phyloP scores from a whole-genome alignment of 139 green algal genomes.

The Chlamydomonas sp. region DNA sequence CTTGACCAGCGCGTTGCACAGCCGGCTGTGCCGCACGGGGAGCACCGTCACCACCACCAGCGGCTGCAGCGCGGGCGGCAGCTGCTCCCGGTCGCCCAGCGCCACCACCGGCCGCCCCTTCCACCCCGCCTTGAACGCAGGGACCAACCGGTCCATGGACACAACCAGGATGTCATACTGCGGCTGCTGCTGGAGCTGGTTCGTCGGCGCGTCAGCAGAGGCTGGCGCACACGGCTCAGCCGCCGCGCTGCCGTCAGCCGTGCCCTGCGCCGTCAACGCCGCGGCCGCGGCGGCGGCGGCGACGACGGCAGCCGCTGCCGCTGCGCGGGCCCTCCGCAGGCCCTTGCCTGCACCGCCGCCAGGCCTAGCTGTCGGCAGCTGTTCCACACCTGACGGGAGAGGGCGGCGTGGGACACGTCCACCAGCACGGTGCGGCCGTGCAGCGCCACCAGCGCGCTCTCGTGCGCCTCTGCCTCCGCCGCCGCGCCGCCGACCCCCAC shows the following conservation, averaged over 20 bases:
- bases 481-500: not conserved
- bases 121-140: slow-evolving; percentile 57
- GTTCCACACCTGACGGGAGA: slow-evolving; percentile 32
- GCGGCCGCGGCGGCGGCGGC: too few species aligned
- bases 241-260: not conserved
- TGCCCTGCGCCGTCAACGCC: not conserved
- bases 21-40: slow-evolving; percentile 40
- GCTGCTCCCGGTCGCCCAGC: slow-evolving; percentile 51
- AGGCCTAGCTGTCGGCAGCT: slow-evolving; percentile 37
- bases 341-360: slow-evolving; percentile 3
- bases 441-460: slow-evolving; percentile 26
- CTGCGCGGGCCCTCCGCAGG: not conserved
- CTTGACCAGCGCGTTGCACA: slow-evolving; percentile 50
- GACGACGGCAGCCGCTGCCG: too few species aligned
- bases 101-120: slow-evolving; percentile 67
- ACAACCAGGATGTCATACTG: slow-evolving; percentile 59
- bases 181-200: not conserved
- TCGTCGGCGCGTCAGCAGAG: not conserved
- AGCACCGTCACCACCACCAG: slow-evolving; percentile 45
- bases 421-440: slow-evolving; percentile 37
- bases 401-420: slow-evolving; percentile 36
- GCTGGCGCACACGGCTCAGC: not conserved
- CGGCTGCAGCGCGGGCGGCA: slow-evolving; percentile 55
- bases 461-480: not conserved
- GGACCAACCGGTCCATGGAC: slow-evolving; percentile 38